phyloP scores from a whole-genome alignment of 805 yeast species.

The Starmera quercuum region DNA sequence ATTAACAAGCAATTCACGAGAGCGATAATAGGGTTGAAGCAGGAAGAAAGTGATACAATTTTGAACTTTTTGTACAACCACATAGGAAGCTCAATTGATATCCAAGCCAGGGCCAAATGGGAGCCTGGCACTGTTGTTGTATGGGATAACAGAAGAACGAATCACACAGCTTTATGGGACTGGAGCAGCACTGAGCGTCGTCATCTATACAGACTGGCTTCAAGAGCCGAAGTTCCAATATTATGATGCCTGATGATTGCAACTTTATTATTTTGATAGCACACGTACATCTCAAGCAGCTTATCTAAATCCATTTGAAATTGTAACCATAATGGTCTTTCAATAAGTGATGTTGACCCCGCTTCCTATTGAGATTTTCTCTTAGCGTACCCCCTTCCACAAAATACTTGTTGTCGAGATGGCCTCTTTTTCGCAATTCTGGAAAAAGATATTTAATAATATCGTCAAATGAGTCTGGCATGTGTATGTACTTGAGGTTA shows the following conservation, averaged over 20 bases:
- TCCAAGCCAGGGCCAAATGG: conserved; percentile 15
- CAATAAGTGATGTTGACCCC: not conserved
- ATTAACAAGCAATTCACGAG: conserved; percentile 1
- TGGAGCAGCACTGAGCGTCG: conserved; percentile 34
- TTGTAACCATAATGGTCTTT: not conserved
- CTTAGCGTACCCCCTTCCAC: not conserved
- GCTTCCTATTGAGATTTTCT: not conserved
- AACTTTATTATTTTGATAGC: too few species aligned
- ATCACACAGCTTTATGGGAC: conserved; percentile 48
- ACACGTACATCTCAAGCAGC: too few species aligned
- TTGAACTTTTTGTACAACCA: conserved; percentile 1
- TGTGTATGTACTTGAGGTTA: conserved; percentile 30
- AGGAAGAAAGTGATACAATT: conserved; percentile 1
- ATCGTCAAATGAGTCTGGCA: conserved; percentile 34
- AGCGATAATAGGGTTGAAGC: not conserved
- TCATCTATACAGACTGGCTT: conserved; percentile 22
- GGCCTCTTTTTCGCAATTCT: conserved; percentile 27
- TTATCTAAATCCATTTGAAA: too few species aligned
- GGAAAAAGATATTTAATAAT: conserved; percentile 31
- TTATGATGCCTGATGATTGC: too few species aligned
- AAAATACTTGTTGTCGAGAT: conserved; percentile 2
- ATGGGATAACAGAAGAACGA: conserved; percentile 24
- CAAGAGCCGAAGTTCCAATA: conserved; percentile 55
- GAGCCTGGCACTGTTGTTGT: conserved; percentile 16
- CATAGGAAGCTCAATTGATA: conserved; percentile 5